Evolutionary conservation across 148 eudicot genomes (phyloP), one percentile per base, ranked within the genome.

Genomic region (Amaranthus cruentus): DNA sequence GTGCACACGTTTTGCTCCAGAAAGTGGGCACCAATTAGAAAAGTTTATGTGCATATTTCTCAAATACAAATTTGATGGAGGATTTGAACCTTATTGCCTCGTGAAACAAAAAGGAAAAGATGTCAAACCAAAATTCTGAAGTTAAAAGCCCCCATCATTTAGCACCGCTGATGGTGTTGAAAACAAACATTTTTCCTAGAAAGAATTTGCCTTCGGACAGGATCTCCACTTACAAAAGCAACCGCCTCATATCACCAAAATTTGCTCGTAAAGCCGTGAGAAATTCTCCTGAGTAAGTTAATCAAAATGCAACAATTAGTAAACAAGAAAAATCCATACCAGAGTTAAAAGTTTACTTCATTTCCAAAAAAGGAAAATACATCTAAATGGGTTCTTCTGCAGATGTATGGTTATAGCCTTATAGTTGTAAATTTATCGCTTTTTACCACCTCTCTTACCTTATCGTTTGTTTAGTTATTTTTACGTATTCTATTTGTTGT

Each of bases 191-290:
- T 4, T 1, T 28, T 4, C 4, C 48, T 44, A 4, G 11, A 6
- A 6, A 4, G 11, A 6, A 6, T 63, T 44, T 63, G 15, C 6
- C 47, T 47, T 67, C 57, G 28, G 59, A 18, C 55, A 13, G 49
- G 58, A 50, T 38, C 11, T 71, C 67, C 18, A 1, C 10, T 82
- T 71, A 90, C 84, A 92, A 80, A 42, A 92, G 85, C 71, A 92
- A 85, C 76, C 93, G 85, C 68, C 81, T 75, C 13, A 90, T 87
- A 65, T 92, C 88, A 65, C 85, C 81, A 77, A 92, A 92, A 78
- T 92, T 90, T 71, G 90, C 84, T 70, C 78, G 80, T 79, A 92
- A 68, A 21, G 89, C 91, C 13, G 84, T 69, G 51, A 92, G 68
- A 80, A 92, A 92, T 14, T 80, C 84, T 55, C 93, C 98, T 92